Base-by-base conservation (phyloP, 1,139 yeast genomes). In the Blastobotrys capitulatus region DNA sequence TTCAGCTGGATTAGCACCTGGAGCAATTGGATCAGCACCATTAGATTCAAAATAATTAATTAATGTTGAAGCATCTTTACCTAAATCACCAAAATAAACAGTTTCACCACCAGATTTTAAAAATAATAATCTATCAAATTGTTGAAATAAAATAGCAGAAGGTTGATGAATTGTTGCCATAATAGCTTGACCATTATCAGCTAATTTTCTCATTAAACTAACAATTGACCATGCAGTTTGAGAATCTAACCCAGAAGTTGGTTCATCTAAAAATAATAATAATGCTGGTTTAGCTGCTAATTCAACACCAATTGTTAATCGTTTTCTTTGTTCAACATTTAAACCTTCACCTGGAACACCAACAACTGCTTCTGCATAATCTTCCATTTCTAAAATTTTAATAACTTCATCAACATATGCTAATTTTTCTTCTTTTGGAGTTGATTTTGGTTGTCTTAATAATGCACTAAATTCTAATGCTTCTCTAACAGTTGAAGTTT, bases 221-320 rank as follows among this genome's bases (percentile, higher is more conserved):
- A 87, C 81, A 60, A 85, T 80, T 19, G 92, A 80, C 95, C 95
- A 86, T 7, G 96, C 95, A 51, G 95, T 84, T 68, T 87, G 95
- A 51, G 97, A 83, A 66, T 92, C 98, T 54, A 92, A 73, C 1
- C 98, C 98, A 0, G 97, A 87, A 0, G 98, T 92, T 1, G 96
- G 96, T 58, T 88, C 96, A 66, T 88, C 96, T 44, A 88, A 67
- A 52, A 87, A 76, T 48, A 88, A 66, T 25, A 87, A 75, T 52
- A 81, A 80, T 0, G 95, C 83, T 83, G 58, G 94, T 48, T 79
- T 78, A 47, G 84, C 81, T 27, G 86, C 72, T 47, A 87, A 68
- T 63, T 87, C 95, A 47, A 85, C 79, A 1, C 94, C 94, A 65
- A 88, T 86, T 0, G 92, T 82, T 1, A 87, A 86, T 57, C 96